phyloP scores from a whole-genome alignment of 768 basidiomycete species.

The Lentinula detonsa region DNA sequence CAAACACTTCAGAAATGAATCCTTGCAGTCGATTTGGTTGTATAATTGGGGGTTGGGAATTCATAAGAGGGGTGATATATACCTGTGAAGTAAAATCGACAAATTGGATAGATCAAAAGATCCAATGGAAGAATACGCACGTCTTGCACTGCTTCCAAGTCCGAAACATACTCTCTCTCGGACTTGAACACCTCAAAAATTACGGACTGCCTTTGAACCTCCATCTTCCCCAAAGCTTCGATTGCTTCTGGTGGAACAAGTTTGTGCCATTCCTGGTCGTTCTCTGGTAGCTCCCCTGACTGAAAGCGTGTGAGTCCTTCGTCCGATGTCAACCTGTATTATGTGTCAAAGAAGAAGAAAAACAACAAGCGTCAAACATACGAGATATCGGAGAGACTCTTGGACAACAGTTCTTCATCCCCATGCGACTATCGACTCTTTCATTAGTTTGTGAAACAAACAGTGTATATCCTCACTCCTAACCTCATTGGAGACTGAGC shows the following conservation, averaged over 20 bases:
- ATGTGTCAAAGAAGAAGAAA: conserved; percentile 12
- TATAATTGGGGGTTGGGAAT: conserved; percentile 62
- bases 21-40: conserved; percentile 42
- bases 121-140: conserved; percentile 27
- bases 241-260: conserved; percentile 70
- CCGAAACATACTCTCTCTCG: conserved; percentile 83
- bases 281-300: conserved; percentile 51
- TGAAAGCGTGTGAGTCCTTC: conserved; percentile 67
- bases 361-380: conserved; percentile 19
- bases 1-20: conserved; percentile 81
- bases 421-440: conserved; percentile 13
- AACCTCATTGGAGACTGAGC: conserved; percentile 26
- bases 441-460: conserved; percentile 5
- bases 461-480: conserved; percentile 7
- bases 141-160: conserved; percentile 66
- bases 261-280: conserved; percentile 79
- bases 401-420: conserved; percentile 24
- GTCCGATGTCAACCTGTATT: conserved; percentile 52
- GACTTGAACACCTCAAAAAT: conserved; percentile 89
- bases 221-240: conserved; percentile 64
- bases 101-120: neutral
- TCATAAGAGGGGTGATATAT: conserved; percentile 62
- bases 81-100: conserved; percentile 36
- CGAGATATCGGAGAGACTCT: conserved; percentile 31
- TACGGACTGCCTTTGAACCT: conserved; percentile 80